phyloP scores from a whole-genome alignment of 768 basidiomycete genomes.

The Rossbeevera mucosa region DNA sequence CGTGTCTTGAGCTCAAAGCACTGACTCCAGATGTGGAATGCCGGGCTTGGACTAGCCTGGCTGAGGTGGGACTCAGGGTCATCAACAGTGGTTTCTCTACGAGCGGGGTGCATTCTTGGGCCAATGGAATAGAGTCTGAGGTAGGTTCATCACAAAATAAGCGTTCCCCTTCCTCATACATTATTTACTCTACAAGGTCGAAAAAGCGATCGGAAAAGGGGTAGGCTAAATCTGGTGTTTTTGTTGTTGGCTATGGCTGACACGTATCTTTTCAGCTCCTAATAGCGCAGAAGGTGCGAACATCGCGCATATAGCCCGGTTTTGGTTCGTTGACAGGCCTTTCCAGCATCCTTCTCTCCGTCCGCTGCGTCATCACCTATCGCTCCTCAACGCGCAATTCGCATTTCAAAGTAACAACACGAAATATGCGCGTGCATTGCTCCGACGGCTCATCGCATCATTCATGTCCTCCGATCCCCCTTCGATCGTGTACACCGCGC shows the following conservation, averaged over 20 bases:
- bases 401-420: slow-evolving; percentile 41
- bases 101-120: slow-evolving; percentile 38
- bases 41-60: slow-evolving; percentile 64
- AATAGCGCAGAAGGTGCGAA: slow-evolving; percentile 55
- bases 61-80: slow-evolving; percentile 61
- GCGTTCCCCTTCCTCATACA: not conserved
- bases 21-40: slow-evolving; percentile 62
- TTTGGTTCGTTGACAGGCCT: slow-evolving; percentile 2
- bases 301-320: slow-evolving; percentile 4
- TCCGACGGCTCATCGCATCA: slow-evolving; percentile 52
- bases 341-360: slow-evolving; percentile 61
- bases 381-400: slow-evolving; percentile 58
- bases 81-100: slow-evolving; percentile 42
- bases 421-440: slow-evolving; percentile 56
- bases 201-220: slow-evolving; percentile 65
- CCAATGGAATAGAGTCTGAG: slow-evolving; percentile 51
- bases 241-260: not conserved
- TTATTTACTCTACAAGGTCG: slow-evolving; percentile 35
- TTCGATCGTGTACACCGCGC: slow-evolving; percentile 48
- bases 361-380: slow-evolving; percentile 54
- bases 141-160: slow-evolving; percentile 29
- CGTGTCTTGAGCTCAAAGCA: slow-evolving; percentile 46
- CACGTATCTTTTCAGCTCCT: slow-evolving; percentile 34
- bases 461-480: slow-evolving; percentile 45
- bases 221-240: slow-evolving; percentile 38